A percentile compares a stretch with the other conserved stretches of the same genome.
phyloP scores from a whole-genome alignment of 2,329 filamentous ascomycete species.

The Epichloe uncinata region DNA sequence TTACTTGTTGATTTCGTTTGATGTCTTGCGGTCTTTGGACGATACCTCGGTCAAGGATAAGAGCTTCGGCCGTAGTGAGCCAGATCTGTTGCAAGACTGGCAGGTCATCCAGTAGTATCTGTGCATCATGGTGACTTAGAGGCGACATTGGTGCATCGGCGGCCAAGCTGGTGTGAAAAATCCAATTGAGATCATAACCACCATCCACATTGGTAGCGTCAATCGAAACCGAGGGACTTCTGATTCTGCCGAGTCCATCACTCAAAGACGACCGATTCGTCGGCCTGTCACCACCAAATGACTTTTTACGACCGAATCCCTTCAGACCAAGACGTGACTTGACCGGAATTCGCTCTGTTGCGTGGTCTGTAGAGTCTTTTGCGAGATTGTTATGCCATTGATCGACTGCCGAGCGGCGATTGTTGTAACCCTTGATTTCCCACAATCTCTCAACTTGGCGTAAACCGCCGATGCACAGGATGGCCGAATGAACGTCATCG shows the following conservation, averaged over 20 bases:
- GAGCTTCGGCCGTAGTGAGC: conserved; percentile 47
- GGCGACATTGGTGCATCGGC: conserved; percentile 50
- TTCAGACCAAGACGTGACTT: conserved; percentile 41
- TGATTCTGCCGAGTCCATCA: conserved; percentile 12
- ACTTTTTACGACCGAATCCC: conserved; percentile 45
- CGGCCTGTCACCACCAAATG: conserved; percentile 20
- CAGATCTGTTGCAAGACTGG: conserved; percentile 47
- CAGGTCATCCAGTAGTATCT: conserved; percentile 38
- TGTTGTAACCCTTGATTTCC: conserved; percentile 54
- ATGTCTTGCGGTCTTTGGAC: conserved; percentile 46
- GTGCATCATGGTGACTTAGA: conserved; percentile 36
- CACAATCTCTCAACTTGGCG: conserved; percentile 50
- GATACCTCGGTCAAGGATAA: conserved; percentile 46
- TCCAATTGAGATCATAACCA: conserved; percentile 23
- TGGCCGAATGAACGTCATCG: conserved; percentile 48
- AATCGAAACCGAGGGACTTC: conserved; percentile 18
- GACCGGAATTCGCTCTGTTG: conserved; percentile 22
- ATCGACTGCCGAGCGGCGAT: conserved; percentile 44
- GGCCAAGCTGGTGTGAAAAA: conserved; percentile 46
- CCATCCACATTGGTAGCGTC: conserved; percentile 16
- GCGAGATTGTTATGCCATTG: conserved; percentile 42
- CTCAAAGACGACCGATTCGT: conserved; percentile 12
- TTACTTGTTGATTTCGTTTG: conserved; percentile 47
- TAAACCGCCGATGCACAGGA: conserved; percentile 46
- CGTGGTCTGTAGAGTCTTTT: conserved; percentile 30